Evolutionary conservation across 768 basidiomycete species (phyloP).

Genomic region (Cyclocybe cylindracea): DNA sequence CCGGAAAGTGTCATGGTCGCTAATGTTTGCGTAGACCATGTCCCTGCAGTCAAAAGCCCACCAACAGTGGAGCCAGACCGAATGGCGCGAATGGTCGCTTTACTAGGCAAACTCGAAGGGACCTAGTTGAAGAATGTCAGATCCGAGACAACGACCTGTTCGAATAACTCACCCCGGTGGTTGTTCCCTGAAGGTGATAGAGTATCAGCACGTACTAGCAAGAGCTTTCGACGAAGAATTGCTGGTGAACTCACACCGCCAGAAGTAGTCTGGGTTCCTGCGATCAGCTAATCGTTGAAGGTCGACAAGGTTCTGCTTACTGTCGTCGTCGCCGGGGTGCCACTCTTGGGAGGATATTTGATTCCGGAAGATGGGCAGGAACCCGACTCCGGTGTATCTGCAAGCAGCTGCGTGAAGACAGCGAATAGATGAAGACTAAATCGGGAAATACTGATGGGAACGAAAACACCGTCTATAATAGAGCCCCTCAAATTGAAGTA

Average conservation of each 20-base stretch:
- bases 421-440: not conserved
- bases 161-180: slow-evolving; percentile 17
- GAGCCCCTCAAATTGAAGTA: slow-evolving; percentile 69
- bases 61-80: slow-evolving; percentile 39
- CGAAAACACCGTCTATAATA: slow-evolving; percentile 64
- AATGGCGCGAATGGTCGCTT: slow-evolving; percentile 46
- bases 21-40: slow-evolving; percentile 62
- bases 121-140: slow-evolving; percentile 9
- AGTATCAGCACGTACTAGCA: no score
- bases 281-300: no score
- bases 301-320: slow-evolving; percentile 16
- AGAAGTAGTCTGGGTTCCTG: no score
- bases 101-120: slow-evolving; percentile 38
- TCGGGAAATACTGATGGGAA: slow-evolving; percentile 50
- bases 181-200: not conserved
- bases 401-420: not conserved
- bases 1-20: slow-evolving; percentile 57
- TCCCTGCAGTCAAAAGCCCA: slow-evolving; percentile 55
- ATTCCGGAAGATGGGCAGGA: slow-evolving; percentile 60
- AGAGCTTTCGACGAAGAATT: no score
- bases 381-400: slow-evolving; percentile 52
- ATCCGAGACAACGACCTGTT: not conserved
- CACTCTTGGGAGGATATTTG: slow-evolving; percentile 59
- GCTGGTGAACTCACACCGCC: no score
- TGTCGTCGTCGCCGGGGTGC: slow-evolving; percentile 27